Evolutionary conservation across 2,329 filamentous ascomycete species (phyloP).

Genomic region (Trichoderma sp.): DNA sequence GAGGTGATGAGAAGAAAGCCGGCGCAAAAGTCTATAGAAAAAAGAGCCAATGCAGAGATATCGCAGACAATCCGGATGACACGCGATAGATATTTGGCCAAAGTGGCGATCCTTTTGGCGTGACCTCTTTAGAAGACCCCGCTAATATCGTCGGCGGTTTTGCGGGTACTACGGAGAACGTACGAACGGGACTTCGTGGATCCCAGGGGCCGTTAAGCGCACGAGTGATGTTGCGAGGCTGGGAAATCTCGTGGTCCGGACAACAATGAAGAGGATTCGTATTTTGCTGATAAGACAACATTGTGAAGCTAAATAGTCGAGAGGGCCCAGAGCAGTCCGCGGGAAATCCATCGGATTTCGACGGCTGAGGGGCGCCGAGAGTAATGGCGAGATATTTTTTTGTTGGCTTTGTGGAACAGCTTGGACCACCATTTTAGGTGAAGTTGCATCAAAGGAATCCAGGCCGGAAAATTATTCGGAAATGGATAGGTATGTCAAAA

Average conservation of each 20-base stretch:
- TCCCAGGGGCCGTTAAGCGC: slow-evolving; percentile 9
- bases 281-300: neutral
- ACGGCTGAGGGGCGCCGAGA: neutral
- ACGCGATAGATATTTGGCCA: neutral
- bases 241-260: neutral
- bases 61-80: neutral
- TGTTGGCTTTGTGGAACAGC: neutral
- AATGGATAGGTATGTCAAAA: neutral
- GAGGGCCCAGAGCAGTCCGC: neutral
- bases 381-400: neutral
- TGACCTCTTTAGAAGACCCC: neutral
- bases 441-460: neutral
- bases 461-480: slow-evolving; percentile 3
- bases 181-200: neutral
- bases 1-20: neutral
- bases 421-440: neutral
- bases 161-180: slow-evolving; percentile 9
- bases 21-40: neutral
- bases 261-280: neutral
- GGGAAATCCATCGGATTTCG: neutral
- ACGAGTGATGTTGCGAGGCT: slow-evolving; percentile 9
- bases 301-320: neutral
- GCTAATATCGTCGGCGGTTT: slow-evolving; percentile 18
- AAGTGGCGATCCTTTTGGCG: slow-evolving; percentile 1
- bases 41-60: neutral